Base-by-base conservation (phyloP, 768 basidiomycete species). In the Trametes coccinea region DNA sequence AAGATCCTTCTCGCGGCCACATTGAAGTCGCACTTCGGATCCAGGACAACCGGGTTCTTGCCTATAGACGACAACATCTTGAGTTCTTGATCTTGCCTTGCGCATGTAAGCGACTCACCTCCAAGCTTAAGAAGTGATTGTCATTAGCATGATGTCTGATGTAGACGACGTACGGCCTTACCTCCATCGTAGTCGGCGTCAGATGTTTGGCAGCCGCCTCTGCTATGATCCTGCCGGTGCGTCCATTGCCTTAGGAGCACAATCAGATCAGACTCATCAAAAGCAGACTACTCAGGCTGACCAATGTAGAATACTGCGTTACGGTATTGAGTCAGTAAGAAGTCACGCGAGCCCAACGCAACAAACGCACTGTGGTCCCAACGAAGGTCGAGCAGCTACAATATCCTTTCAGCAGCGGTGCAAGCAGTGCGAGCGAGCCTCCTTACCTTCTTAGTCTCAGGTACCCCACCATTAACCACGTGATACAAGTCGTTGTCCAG, bases 181-280 rank as follows among this genome's bases (percentile, higher is more conserved):
- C 77, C 77, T 87, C 86, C 45, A 83, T 77, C 37, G 82, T 79
- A 41, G 90, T 85, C 88, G 27, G 92, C 89, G 0, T 91, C 89
- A 1, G 79, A 92, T 80, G 81, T 72, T 93, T 87, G 2, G 88
- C 91, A 9, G 93, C 93, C 0, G 92, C 92, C 0, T 79, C 71
- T 2, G 87, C 83, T 7, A 95, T 81, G 48, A 95, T 80, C 59
- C 72, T 81, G 0, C 79, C 92, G 8, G 93, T 83, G 33, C 83
- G 80, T 2, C 79, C 80, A 31, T 57, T 65, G 11, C 65, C 65
- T 66, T 6, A 6, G 34, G 16, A 77, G 1, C 14, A 8, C 13
- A 33, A 2, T 33, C 34, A 14, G 41, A 40, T 27, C 74, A 72
- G 13, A 7, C 13, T 9, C 0, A 22, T 5, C 2, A 9, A 27